phyloP scores from a whole-genome alignment of 2,329 filamentous ascomycete genomes.

The Colletotrichum brevisporum region DNA sequence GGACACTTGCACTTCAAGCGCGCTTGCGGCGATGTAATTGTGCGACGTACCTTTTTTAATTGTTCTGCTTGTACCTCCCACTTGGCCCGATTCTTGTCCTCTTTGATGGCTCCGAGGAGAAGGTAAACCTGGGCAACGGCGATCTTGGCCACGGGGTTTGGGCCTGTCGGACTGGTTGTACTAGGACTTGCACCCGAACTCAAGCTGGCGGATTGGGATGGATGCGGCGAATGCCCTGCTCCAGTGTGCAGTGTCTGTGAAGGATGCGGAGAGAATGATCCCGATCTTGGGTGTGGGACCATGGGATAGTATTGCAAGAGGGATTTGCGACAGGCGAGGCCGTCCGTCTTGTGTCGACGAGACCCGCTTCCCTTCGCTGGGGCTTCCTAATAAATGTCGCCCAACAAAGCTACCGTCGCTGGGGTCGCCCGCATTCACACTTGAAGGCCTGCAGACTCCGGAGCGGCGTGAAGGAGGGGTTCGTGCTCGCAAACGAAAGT shows the following conservation, averaged over 20 bases:
- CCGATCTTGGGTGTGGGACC: conserved; percentile 73
- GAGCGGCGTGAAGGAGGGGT: too few relatives aligned
- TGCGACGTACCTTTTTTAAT: conserved; percentile 83
- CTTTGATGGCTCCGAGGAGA: conserved; percentile 92
- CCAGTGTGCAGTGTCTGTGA: conserved; percentile 70
- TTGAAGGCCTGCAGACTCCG: too few relatives aligned
- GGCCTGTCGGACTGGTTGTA: conserved; percentile 74
- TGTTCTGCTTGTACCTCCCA: conserved; percentile 94
- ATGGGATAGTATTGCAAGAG: conserved; percentile 55
- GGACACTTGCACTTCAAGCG: conserved; percentile 7
- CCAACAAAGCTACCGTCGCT: conserved; percentile 16
- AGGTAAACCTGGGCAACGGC: conserved; percentile 96
- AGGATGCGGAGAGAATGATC: conserved; percentile 75
- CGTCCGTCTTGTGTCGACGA: conserved; percentile 37
- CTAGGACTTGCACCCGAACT: conserved; percentile 74
- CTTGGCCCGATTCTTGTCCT: conserved; percentile 91
- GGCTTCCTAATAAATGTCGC: conserved; percentile 27
- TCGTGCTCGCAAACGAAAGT: too few relatives aligned
- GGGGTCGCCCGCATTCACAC: conserved; percentile 22
- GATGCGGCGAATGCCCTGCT: conserved; percentile 68
- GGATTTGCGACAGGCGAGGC: conserved; percentile 24
- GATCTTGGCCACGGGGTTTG: conserved; percentile 86
- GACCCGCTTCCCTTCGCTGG: conserved; percentile 33
- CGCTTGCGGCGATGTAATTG: conserved; percentile 13
- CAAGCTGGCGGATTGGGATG: conserved; percentile 68